phyloP scores from a whole-genome alignment of 768 basidiomycete genomes.

The Phlebiopsis gigantea region DNA sequence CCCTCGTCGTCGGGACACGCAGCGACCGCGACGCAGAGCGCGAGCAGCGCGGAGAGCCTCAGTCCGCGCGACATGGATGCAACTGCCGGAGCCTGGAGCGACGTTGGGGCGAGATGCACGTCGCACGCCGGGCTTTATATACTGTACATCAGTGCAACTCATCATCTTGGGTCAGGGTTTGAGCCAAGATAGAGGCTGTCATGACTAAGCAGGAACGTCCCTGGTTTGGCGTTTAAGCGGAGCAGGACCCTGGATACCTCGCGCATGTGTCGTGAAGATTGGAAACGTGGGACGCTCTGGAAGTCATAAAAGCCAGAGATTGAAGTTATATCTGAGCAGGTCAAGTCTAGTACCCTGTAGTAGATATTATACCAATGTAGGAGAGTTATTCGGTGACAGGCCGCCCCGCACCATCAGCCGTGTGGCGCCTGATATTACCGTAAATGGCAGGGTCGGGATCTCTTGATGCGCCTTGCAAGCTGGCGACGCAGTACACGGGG shows the following conservation, averaged over 20 bases:
- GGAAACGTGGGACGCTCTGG: neutral
- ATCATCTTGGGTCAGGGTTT: neutral
- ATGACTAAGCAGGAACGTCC: neutral
- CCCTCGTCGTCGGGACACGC: conserved; percentile 24
- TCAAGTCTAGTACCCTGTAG: too few species aligned
- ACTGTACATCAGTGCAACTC: neutral
- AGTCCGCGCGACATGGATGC: conserved; percentile 4
- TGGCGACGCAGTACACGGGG: too few species aligned
- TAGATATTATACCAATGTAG: neutral
- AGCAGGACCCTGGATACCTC: neutral
- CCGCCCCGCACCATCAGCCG: too few species aligned
- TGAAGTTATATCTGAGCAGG: too few species aligned
- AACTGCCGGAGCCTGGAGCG: neutral
- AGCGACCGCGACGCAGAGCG: conserved; percentile 14
- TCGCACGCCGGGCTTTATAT: neutral
- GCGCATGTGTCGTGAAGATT: neutral
- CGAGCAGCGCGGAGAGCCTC: conserved; percentile 9
- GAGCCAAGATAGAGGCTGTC: neutral
- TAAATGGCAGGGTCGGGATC: too few species aligned
- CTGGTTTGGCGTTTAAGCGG: neutral
- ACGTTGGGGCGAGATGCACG: neutral
- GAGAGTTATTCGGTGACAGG: too few species aligned
- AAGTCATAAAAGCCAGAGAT: too few species aligned
- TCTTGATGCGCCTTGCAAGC: too few species aligned
- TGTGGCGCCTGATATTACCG: too few species aligned